Evolutionary conservation across 2,329 filamentous ascomycete species (phyloP).

Genomic region (Diaporthe velutina): DNA sequence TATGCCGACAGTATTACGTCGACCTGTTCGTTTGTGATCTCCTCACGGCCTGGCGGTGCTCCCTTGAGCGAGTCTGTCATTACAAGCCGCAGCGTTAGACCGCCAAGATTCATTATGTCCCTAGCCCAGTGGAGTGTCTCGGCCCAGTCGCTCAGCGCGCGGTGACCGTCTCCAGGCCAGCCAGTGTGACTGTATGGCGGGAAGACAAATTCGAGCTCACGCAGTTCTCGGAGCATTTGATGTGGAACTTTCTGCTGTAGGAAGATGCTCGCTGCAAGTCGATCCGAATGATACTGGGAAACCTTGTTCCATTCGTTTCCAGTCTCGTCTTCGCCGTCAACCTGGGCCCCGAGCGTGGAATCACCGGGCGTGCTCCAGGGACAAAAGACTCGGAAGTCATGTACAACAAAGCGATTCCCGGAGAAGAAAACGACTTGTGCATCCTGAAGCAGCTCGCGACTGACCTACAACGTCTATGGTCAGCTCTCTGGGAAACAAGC

Average conservation of each 20-base stretch:
- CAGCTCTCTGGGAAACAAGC: neutral
- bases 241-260: neutral
- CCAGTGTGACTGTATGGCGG: neutral
- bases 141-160: neutral
- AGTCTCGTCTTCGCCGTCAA: neutral
- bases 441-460: neutral
- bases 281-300: neutral
- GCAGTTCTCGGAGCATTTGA: neutral
- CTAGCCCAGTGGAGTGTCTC: neutral
- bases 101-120: neutral
- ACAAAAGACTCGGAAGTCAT: neutral
- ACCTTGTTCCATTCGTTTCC: too few species aligned
- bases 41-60: neutral
- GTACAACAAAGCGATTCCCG: neutral
- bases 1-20: neutral
- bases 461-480: neutral
- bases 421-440: neutral
- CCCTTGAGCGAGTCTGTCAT: neutral
- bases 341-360: neutral
- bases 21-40: neutral
- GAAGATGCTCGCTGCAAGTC: neutral
- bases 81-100: neutral
- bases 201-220: neutral
- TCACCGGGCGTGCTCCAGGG: neutral
- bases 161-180: constrained; percentile 5